These are phyloP conservation scores for Syncephalastrum racemosum DNA, from an alignment of 371 early-diverging fungal species.

Conservation along the genomic window DNA sequence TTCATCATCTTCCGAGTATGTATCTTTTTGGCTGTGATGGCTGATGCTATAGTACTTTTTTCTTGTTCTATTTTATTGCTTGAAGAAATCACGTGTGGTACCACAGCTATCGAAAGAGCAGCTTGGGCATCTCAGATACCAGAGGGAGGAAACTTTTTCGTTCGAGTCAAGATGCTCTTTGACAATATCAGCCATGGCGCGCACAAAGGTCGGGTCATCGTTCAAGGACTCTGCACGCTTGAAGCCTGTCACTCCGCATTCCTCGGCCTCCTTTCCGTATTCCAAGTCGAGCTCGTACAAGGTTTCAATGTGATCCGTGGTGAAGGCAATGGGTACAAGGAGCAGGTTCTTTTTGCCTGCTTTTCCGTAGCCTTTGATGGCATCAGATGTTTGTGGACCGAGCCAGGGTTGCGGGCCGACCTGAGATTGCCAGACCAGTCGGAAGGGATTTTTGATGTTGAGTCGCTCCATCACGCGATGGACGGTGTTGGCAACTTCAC, in stretches of 20 bases:
- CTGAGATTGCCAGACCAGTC: constrained; percentile 96
- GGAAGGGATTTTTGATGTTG: constrained; percentile 73
- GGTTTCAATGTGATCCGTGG: constrained; percentile 96
- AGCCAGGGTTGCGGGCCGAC: constrained; percentile 96
- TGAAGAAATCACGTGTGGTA: constrained; percentile 66
- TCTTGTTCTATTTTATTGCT: no score
- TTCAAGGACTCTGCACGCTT: constrained; percentile 91
- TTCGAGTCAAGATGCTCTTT: constrained; percentile 70
- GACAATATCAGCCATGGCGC: constrained; percentile 87
- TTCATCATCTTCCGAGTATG: no score
- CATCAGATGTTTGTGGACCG: constrained; percentile 87
- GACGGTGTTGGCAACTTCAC: constrained; percentile 92
- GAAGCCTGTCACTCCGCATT: constrained; percentile 79
- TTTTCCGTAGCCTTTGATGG: constrained; percentile 74
- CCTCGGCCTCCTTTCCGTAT: constrained; percentile 83
- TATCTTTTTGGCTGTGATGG: no score
- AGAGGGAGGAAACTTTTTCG: constrained; percentile 61
- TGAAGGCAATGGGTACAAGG: constrained; percentile 93
- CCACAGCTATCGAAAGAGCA: constrained; percentile 77
- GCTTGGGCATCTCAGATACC: constrained; percentile 79
- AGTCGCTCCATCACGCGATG: constrained; percentile 80
- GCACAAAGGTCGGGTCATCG: constrained; percentile 84
- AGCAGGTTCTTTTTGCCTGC: constrained; percentile 78
- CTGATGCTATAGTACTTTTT: no score
- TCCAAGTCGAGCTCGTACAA: constrained; percentile 93